A percentile compares a stretch with the other conserved stretches of the same genome.
Evolutionary conservation across 306 rosid species (phyloP).

Genomic region (Prunus dulcis): DNA sequence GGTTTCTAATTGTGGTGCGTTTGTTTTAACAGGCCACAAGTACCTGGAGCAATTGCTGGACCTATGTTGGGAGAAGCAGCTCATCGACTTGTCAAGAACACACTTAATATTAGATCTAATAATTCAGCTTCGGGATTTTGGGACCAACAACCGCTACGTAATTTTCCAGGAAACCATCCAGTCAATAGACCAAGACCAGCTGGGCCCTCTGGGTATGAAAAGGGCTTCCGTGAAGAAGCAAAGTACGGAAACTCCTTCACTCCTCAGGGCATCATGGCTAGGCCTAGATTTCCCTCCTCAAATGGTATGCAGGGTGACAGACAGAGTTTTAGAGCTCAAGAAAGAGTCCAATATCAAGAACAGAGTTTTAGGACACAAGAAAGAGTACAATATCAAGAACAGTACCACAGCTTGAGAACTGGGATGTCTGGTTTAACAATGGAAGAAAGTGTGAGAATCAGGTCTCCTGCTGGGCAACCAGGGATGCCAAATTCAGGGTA

Average conservation of each 20-base stretch:
- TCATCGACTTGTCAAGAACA: constrained; percentile 84
- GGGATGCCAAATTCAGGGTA: constrained; percentile 45
- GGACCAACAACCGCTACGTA: constrained; percentile 46
- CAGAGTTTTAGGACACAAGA: constrained; percentile 48
- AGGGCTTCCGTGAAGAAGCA: constrained; percentile 60
- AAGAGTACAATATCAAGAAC: constrained; percentile 48
- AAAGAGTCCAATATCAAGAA: constrained; percentile 30
- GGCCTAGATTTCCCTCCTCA: constrained; percentile 56
- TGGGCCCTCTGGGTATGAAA: constrained; percentile 74
- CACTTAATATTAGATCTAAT: constrained; percentile 58
- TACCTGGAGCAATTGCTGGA: constrained; percentile 86
- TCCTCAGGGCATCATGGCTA: constrained; percentile 47
- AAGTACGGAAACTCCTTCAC: constrained; percentile 46
- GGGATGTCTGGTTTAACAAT: constrained; percentile 45
- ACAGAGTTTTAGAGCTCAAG: constrained; percentile 37
- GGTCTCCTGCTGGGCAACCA: constrained; percentile 30
- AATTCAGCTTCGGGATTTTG: constrained; percentile 45
- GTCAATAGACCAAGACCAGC: constrained; percentile 50
- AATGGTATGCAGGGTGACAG: constrained; percentile 62
- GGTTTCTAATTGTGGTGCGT: constrained; percentile 21
- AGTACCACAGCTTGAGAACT: constrained; percentile 41
- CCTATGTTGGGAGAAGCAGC: constrained; percentile 91
- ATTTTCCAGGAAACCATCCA: constrained; percentile 39
- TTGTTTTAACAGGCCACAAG: constrained; percentile 56
- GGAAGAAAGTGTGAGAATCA: constrained; percentile 47